phyloP scores from a whole-genome alignment of 2,329 filamentous ascomycete genomes.

The Bimuria novae-zelandiae region DNA sequence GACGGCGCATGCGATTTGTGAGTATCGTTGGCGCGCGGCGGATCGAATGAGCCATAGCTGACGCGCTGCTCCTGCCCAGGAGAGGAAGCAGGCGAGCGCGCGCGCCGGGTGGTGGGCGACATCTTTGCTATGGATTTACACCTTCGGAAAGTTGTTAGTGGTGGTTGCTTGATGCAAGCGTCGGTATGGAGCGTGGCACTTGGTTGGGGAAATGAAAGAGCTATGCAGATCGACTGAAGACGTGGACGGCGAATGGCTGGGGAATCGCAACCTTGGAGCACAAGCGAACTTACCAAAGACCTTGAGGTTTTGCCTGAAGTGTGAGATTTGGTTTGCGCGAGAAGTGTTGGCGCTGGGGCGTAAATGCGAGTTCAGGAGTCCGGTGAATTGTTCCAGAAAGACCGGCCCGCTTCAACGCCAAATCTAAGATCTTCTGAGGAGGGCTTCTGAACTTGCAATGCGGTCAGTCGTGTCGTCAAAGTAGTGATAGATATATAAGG shows the following conservation, averaged over 20 bases:
- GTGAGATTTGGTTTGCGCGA: not conserved
- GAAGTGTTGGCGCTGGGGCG: no score
- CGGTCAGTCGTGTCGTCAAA: not conserved
- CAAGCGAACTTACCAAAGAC: not conserved
- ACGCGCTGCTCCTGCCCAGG: not conserved
- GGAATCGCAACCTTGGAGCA: not conserved
- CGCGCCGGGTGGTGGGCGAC: not conserved
- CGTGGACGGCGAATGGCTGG: not conserved
- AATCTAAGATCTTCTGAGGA: not conserved
- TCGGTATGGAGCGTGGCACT: not conserved
- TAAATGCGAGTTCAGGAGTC: not conserved
- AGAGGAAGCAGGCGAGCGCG: not conserved
- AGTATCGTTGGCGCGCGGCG: not conserved
- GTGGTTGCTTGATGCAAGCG: not conserved
- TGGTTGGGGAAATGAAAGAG: not conserved
- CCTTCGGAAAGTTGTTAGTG: not conserved
- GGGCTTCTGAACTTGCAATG: not conserved
- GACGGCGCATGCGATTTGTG: not conserved
- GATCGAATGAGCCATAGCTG: not conserved
- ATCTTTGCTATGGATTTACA: not conserved
- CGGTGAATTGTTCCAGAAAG: not conserved
- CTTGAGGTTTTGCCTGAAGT: not conserved
- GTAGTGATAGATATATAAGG: not conserved
- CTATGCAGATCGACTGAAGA: not conserved
- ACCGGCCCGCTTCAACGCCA: not conserved